A percentile compares a stretch with the other conserved stretches of the same genome.
phyloP scores from a whole-genome alignment of 768 basidiomycete species.

The Astraeus odoratus region DNA sequence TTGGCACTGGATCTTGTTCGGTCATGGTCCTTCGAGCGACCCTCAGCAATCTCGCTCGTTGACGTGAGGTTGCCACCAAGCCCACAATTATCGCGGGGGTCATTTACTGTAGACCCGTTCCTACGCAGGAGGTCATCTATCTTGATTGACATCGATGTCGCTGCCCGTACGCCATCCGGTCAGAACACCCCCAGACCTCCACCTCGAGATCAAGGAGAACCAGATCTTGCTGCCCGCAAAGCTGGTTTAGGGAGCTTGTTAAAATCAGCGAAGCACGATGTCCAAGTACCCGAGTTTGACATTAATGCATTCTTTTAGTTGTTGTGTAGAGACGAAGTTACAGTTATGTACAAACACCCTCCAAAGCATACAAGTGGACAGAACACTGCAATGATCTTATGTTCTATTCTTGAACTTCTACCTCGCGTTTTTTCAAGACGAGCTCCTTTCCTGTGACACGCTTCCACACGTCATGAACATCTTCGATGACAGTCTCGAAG shows the following conservation, averaged over 20 bases:
- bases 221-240: constrained; percentile 55
- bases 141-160: constrained; percentile 84
- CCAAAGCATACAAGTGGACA: background rate
- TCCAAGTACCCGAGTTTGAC: constrained; percentile 81
- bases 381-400: background rate
- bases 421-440: constrained; percentile 83
- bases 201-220: constrained; percentile 36
- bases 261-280: constrained; percentile 86
- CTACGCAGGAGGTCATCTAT: constrained; percentile 65
- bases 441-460: constrained; percentile 72
- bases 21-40: constrained; percentile 88
- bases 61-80: constrained; percentile 30
- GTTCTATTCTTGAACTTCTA: constrained; percentile 45
- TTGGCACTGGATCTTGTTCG: constrained; percentile 86
- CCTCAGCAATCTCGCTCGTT: constrained; percentile 37
- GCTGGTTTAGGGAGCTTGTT: constrained; percentile 77
- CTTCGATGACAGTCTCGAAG: constrained; percentile 97
- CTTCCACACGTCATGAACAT: constrained; percentile 95
- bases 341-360: background rate
- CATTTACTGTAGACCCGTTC: constrained; percentile 45
- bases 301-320: constrained; percentile 68
- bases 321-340: constrained; percentile 2
- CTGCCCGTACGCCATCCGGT: constrained; percentile 52
- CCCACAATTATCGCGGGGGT: constrained; percentile 37
- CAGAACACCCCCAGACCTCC: constrained; percentile 40